phyloP scores from a whole-genome alignment of 2,329 filamentous ascomycete species.

The Pseudocercospora ulei region DNA sequence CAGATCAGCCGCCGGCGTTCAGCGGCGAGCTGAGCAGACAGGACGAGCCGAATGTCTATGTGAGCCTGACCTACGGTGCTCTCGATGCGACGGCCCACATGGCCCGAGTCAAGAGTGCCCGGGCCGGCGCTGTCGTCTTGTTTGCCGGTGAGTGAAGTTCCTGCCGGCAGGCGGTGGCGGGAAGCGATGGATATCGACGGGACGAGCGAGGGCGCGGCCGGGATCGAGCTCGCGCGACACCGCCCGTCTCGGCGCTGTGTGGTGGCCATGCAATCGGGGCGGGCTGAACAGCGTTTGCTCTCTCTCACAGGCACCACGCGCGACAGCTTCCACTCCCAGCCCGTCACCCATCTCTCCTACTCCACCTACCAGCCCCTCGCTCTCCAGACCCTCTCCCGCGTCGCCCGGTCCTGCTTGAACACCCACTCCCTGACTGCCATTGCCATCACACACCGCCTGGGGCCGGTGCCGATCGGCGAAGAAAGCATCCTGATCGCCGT shows the following conservation, averaged over 20 bases:
- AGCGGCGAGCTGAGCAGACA: slow-evolving; percentile 26
- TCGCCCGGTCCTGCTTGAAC: slow-evolving; percentile 49
- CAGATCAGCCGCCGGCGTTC: slow-evolving; percentile 16
- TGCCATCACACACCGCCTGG: slow-evolving; percentile 73
- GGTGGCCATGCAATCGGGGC: background rate
- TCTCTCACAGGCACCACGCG: slow-evolving; percentile 46
- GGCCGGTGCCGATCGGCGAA: slow-evolving; percentile 77
- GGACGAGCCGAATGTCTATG: slow-evolving; percentile 47
- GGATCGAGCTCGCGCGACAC: slow-evolving; percentile 8
- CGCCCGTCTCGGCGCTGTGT: background rate
- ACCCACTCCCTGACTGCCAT: slow-evolving; percentile 62
- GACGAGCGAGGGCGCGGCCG: too few relatives aligned
- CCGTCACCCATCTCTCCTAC: slow-evolving; percentile 68
- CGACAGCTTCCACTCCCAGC: slow-evolving; percentile 59
- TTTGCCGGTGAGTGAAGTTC: slow-evolving; percentile 53
- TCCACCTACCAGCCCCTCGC: slow-evolving; percentile 63
- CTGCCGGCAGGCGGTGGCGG: background rate
- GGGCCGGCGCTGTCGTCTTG: slow-evolving; percentile 65
- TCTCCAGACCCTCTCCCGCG: slow-evolving; percentile 56
- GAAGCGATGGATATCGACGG: background rate
- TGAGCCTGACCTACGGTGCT: slow-evolving; percentile 55
- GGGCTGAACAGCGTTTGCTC: slow-evolving; percentile 6
- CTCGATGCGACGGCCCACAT: slow-evolving; percentile 53
- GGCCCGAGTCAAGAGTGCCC: slow-evolving; percentile 58
- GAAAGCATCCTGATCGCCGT: slow-evolving; percentile 88